phyloP scores from a whole-genome alignment of 2,329 filamentous ascomycete genomes.

The Laburnicola sp. region DNA sequence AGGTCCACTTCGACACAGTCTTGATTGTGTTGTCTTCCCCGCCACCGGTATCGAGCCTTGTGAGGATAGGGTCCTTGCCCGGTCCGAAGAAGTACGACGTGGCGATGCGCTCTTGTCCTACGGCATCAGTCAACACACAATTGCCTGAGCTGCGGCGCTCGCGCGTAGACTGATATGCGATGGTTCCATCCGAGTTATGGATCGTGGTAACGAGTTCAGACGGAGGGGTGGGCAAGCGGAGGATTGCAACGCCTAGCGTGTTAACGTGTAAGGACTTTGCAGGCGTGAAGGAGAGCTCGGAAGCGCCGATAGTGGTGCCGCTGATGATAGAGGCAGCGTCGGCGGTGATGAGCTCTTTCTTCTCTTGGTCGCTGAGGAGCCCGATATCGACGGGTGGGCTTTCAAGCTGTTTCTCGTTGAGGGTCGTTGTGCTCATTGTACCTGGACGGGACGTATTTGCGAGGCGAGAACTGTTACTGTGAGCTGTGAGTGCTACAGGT shows the following conservation, averaged over 20 bases:
- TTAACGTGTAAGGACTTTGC: slow-evolving; percentile 56
- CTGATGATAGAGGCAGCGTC: slow-evolving; percentile 21
- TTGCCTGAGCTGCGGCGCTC: slow-evolving; percentile 53
- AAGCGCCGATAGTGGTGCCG: slow-evolving; percentile 18
- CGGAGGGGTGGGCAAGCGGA: slow-evolving; percentile 50
- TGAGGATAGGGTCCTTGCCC: slow-evolving; percentile 56
- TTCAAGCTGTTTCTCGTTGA: slow-evolving; percentile 13
- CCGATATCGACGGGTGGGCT: slow-evolving; percentile 14
- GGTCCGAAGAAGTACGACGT: slow-evolving; percentile 64
- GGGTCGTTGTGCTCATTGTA: slow-evolving; percentile 10
- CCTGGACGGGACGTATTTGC: no score
- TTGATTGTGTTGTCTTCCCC: slow-evolving; percentile 32
- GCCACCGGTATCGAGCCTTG: slow-evolving; percentile 31
- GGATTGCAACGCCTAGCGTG: slow-evolving; percentile 49
- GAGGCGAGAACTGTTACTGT: neutral
- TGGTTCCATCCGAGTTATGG: slow-evolving; percentile 39
- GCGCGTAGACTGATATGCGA: slow-evolving; percentile 58
- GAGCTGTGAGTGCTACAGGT: neutral
- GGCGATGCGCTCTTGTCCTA: slow-evolving; percentile 48
- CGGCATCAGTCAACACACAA: slow-evolving; percentile 51
- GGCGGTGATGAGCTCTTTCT: slow-evolving; percentile 21
- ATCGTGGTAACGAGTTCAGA: slow-evolving; percentile 44
- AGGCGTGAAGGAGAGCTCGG: slow-evolving; percentile 44
- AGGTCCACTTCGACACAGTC: slow-evolving; percentile 49
- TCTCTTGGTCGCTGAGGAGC: slow-evolving; percentile 20